Conservation (phyloP, 2,329 filamentous ascomycete species). For the Rhynchosporium graminicola region DNA sequence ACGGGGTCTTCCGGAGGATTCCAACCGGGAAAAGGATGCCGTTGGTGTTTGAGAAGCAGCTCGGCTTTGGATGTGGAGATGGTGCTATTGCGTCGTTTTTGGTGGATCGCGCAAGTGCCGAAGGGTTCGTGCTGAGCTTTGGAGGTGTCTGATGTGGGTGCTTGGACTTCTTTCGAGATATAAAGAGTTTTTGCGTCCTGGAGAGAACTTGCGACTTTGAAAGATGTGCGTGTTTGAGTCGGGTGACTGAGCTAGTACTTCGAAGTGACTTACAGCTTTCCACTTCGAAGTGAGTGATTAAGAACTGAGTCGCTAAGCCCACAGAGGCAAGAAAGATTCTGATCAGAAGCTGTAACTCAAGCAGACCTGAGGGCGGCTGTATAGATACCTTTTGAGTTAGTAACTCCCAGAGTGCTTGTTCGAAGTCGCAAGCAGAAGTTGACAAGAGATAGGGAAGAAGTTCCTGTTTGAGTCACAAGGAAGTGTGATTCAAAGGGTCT, state of each 20-base stretch:
- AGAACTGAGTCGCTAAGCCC: too few species aligned
- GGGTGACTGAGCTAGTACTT: not conserved
- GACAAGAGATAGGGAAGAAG: not conserved
- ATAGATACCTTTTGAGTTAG: too few species aligned
- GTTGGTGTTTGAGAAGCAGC: slow-evolving; percentile 6
- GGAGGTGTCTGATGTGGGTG: slow-evolving; percentile 5
- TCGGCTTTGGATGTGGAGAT: not conserved
- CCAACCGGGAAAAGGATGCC: slow-evolving; percentile 2
- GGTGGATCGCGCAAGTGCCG: not conserved
- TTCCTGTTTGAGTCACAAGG: not conserved
- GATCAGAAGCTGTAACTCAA: too few species aligned
- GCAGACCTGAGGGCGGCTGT: too few species aligned
- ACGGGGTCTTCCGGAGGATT: not conserved
- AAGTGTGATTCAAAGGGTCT: slow-evolving; percentile 5
- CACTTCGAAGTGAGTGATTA: too few species aligned
- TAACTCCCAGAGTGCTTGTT: not conserved
- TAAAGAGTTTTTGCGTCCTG: not conserved
- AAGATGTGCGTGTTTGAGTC: not conserved
- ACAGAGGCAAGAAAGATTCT: too few species aligned
- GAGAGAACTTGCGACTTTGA: not conserved
- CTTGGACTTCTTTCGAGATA: not conserved
- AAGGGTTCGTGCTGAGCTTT: not conserved
- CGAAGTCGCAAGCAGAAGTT: not conserved
- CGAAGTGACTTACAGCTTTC: too few species aligned
- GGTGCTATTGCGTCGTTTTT: slow-evolving; percentile 4